Conservation (phyloP, 2,329 filamentous ascomycete species). For the Albifimbria verrucaria region DNA sequence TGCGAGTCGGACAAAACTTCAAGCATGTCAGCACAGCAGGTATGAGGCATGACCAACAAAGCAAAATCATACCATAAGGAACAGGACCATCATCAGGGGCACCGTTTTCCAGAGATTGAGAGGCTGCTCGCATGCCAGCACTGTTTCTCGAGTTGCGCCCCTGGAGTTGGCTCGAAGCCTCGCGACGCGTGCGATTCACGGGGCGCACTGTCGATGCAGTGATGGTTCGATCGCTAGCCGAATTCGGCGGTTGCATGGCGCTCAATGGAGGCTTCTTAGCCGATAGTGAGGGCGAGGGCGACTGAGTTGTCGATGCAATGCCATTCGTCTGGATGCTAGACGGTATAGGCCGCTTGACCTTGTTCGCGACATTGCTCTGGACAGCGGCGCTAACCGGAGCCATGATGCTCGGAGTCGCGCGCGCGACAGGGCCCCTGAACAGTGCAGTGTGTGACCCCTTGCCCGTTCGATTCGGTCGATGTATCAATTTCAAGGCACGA, state of each 20-base stretch:
- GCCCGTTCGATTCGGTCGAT: slow-evolving; percentile 12
- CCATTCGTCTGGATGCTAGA: slow-evolving; percentile 67
- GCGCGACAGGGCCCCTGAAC: slow-evolving; percentile 15
- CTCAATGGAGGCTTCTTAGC: slow-evolving; percentile 49
- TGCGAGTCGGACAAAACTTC: slow-evolving; percentile 71
- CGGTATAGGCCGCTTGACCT: slow-evolving; percentile 66
- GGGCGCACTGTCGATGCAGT: slow-evolving; percentile 44
- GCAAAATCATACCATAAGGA: slow-evolving; percentile 45
- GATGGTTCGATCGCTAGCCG: slow-evolving; percentile 31
- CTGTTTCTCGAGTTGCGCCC: slow-evolving; percentile 50
- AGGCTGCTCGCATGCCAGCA: slow-evolving; percentile 46
- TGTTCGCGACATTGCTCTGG: slow-evolving; percentile 44
- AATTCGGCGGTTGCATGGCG: slow-evolving; percentile 36
- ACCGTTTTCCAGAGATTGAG: slow-evolving; percentile 40
- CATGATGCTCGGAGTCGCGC: slow-evolving; percentile 38
- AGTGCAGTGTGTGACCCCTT: slow-evolving; percentile 10
- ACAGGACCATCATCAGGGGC: slow-evolving; percentile 39
- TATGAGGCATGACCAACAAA: background rate
- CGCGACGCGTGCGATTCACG: slow-evolving; percentile 57
- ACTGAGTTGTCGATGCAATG: slow-evolving; percentile 53
- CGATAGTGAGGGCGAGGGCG: slow-evolving; percentile 56
- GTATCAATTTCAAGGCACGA: slow-evolving; percentile 13
- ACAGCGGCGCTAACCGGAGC: slow-evolving; percentile 51
- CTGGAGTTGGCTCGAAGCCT: slow-evolving; percentile 42
- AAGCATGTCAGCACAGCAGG: slow-evolving; percentile 16